Evolutionary conservation across 129 eudicot species (phyloP).

Genomic region (Deinandra increscens): DNA sequence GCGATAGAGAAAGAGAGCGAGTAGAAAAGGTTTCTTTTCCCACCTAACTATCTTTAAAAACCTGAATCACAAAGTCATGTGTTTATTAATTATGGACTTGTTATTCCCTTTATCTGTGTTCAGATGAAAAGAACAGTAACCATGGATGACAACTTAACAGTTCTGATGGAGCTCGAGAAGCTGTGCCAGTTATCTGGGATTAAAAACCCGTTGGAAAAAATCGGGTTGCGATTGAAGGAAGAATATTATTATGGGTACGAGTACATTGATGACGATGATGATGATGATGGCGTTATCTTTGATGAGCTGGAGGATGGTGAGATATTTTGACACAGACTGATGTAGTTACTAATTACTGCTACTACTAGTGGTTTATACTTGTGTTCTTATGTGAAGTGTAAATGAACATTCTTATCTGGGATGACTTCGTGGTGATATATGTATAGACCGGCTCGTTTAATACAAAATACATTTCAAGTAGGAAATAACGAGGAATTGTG

Average conservation of each 20-base stretch:
- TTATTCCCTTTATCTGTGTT: neutral
- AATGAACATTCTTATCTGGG: too few relatives aligned
- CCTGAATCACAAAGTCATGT: neutral
- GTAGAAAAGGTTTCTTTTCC: constrained; percentile 31
- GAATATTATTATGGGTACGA: constrained; percentile 38
- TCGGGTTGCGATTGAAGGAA: constrained; percentile 32
- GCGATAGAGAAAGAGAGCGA: constrained; percentile 34
- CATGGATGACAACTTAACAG: constrained; percentile 29
- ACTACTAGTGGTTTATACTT: constrained; percentile 6
- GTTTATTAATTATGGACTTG: neutral
- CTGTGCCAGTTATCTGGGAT: constrained; percentile 35
- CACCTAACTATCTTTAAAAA: neutral
- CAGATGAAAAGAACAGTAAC: constrained; percentile 39
- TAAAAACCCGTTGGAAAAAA: constrained; percentile 28
- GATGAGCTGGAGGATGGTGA: constrained; percentile 40
- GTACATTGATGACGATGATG: constrained; percentile 31
- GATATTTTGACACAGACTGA: constrained; percentile 28
- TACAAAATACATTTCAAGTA: too few relatives aligned
- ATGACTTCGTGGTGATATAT: too few relatives aligned
- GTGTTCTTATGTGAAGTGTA: constrained; percentile 19
- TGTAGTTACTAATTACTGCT: neutral
- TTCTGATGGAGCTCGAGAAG: constrained; percentile 38
- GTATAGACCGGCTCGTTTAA: too few relatives aligned
- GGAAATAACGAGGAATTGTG: too few relatives aligned
- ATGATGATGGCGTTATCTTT: constrained; percentile 17